Conservation (phyloP, 2,329 filamentous ascomycete genomes). For the Fusarium sp. region DNA sequence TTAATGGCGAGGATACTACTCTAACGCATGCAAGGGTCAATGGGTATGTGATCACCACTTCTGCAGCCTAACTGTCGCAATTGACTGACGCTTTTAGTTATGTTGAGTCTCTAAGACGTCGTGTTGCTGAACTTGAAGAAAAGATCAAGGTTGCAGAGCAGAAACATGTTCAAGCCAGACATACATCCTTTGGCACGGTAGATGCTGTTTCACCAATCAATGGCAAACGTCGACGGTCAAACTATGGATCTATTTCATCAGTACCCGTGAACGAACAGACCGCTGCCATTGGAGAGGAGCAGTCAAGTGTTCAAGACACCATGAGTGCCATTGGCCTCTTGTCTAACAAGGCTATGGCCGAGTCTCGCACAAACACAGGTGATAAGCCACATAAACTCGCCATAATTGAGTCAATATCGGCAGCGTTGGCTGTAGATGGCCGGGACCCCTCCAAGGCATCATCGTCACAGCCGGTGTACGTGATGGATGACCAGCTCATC, state of each 20-base stretch:
- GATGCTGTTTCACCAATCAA: neutral
- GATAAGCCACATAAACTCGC: slow-evolving; percentile 9
- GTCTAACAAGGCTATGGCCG: slow-evolving; percentile 21
- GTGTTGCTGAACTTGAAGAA: slow-evolving; percentile 9
- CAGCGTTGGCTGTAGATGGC: slow-evolving; percentile 16
- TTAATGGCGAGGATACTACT: slow-evolving; percentile 10
- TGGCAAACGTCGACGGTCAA: neutral
- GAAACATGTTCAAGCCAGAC: neutral
- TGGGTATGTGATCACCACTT: neutral
- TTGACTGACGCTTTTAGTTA: neutral
- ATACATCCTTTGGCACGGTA: neutral
- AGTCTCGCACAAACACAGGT: neutral
- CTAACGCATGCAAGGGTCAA: slow-evolving; percentile 15
- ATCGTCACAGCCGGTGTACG: neutral
- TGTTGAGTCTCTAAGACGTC: slow-evolving; percentile 7
- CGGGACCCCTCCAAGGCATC: slow-evolving; percentile 6
- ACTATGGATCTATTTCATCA: neutral
- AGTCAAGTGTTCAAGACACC: slow-evolving; percentile 22
- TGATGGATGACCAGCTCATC: neutral
- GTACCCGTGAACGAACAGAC: accelerated
- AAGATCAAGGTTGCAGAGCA: slow-evolving; percentile 8
- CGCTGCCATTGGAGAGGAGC: neutral
- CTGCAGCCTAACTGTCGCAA: no score
- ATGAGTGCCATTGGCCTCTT: slow-evolving; percentile 25
- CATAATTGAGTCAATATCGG: slow-evolving; percentile 3